These are phyloP conservation scores for Coemansia sp. DNA, from an alignment of 192 early-diverging fungal species.

Conservation along the genomic window DNA sequence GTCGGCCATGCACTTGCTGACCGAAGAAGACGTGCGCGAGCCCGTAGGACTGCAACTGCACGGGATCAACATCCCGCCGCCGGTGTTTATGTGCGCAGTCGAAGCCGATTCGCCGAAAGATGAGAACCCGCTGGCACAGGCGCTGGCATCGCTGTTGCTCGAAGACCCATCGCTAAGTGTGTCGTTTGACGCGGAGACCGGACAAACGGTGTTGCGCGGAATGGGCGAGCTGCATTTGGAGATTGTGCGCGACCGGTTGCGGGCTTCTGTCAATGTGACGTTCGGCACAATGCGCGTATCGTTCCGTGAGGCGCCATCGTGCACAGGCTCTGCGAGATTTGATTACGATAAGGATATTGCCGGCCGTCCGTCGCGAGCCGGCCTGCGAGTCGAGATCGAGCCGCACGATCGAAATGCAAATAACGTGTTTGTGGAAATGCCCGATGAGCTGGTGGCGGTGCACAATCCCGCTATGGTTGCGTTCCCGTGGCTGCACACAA, in stretches of 20 bases:
- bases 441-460: background rate
- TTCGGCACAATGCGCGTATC: slow-evolving; percentile 85
- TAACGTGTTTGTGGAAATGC: slow-evolving; percentile 20
- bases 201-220: slow-evolving; percentile 83
- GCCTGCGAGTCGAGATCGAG: slow-evolving; percentile 58
- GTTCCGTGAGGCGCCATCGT: slow-evolving; percentile 75
- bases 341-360: slow-evolving; percentile 71
- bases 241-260: slow-evolving; percentile 79
- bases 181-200: slow-evolving; percentile 75
- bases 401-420: slow-evolving; percentile 37
- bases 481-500: slow-evolving; percentile 8
- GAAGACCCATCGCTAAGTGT: slow-evolving; percentile 89
- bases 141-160: slow-evolving; percentile 68
- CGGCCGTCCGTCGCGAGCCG: slow-evolving; percentile 64
- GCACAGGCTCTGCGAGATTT: slow-evolving; percentile 28
- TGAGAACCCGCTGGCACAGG: slow-evolving; percentile 68
- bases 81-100: slow-evolving; percentile 80
- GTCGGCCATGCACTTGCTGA: slow-evolving; percentile 8
- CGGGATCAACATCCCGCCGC: slow-evolving; percentile 80
- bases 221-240: slow-evolving; percentile 97
- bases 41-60: slow-evolving; percentile 58
- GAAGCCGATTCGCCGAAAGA: slow-evolving; percentile 77
- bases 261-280: slow-evolving; percentile 72
- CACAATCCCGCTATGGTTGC: background rate
- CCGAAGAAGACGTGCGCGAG: slow-evolving; percentile 4